A percentile compares a stretch with the other conserved stretches of the same genome.
Conservation (phyloP, 345 rosid species). For the Eucalyptus grandis region DNA sequence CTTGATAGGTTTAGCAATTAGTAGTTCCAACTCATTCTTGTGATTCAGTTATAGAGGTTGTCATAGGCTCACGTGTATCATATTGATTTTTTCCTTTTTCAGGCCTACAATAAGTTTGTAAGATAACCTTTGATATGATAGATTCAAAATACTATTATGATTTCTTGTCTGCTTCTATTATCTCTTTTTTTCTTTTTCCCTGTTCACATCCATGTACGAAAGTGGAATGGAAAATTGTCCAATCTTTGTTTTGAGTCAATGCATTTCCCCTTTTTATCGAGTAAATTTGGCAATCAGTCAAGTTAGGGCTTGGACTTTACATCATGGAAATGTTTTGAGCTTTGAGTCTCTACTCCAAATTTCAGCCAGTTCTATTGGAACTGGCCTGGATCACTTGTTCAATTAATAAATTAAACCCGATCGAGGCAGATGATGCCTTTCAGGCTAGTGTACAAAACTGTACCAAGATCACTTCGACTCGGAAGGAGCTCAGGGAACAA, state of each 20-base stretch:
- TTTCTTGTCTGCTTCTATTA: background rate
- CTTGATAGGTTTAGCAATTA: background rate
- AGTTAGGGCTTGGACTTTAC: background rate
- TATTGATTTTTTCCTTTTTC: background rate
- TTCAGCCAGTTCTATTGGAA: background rate
- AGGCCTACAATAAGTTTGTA: background rate
- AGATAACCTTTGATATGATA: background rate
- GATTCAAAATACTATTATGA: background rate
- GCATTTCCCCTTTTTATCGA: background rate
- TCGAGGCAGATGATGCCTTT: background rate
- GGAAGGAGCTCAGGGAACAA: background rate
- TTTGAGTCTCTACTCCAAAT: background rate
- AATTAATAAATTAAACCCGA: background rate
- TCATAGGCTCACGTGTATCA: background rate
- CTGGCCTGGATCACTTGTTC: background rate
- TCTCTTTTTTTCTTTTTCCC: background rate
- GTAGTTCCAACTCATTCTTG: background rate
- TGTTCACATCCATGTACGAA: background rate
- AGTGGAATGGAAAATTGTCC: background rate
- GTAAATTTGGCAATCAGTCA: background rate
- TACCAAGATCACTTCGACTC: background rate
- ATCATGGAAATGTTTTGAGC: background rate
- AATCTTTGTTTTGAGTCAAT: background rate
- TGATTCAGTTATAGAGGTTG: background rate
- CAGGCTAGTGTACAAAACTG: background rate